Conservation (phyloP, 257 asterid species). For the Solanum piurae region DNA sequence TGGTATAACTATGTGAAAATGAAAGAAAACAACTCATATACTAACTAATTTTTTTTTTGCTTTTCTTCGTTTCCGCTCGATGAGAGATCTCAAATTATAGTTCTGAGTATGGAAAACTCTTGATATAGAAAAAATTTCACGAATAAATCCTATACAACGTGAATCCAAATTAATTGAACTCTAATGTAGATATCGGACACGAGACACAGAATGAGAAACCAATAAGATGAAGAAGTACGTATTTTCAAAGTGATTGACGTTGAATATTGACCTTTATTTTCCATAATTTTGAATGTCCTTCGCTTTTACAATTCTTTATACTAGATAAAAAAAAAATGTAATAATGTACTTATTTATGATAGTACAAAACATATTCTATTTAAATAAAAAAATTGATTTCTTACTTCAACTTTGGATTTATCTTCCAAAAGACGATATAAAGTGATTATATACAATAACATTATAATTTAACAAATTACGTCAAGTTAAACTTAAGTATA, state of each 20-base stretch:
- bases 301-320: neutral
- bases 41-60: neutral
- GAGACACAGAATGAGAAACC: neutral
- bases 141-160: fast-evolving
- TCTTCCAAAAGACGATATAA: neutral
- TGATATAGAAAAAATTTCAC: fast-evolving
- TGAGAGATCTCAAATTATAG: neutral
- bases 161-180: neutral
- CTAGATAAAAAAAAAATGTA: neutral
- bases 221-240: neutral
- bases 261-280: constrained; percentile 24
- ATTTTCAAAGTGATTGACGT: constrained; percentile 22
- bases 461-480: too few relatives aligned
- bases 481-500: too few relatives aligned
- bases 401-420: neutral
- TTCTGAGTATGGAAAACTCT: neutral
- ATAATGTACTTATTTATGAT: neutral
- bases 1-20: neutral
- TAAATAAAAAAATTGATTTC: neutral
- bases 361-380: neutral
- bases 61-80: fast-evolving
- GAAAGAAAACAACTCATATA: neutral
- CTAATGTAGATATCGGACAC: fast-evolving
- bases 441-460: neutral
- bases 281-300: neutral